Percentiles rank a stretch among this genome's conserved stretches.
Conservation (phyloP, 805 yeast genomes). For the Myxozyma vanderwaltii region DNA sequence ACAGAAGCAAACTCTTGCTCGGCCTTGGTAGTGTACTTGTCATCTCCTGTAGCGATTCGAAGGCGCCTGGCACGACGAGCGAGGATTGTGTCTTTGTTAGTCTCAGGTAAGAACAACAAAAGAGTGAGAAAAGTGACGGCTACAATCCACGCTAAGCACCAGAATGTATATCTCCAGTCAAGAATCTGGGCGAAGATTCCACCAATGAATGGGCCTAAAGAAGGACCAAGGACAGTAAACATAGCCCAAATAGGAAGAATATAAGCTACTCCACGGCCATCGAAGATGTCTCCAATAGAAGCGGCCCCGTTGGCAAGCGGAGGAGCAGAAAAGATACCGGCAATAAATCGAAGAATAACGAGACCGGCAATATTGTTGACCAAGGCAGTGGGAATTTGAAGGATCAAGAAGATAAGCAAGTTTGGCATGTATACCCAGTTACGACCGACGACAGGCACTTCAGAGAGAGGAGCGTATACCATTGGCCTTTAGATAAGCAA, state of each 20-base stretch:
- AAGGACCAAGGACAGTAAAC: slow-evolving; percentile 57
- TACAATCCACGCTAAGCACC: slow-evolving; percentile 42
- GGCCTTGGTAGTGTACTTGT: slow-evolving; percentile 47
- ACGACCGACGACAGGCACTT: slow-evolving; percentile 57
- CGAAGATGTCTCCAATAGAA: slow-evolving; percentile 30
- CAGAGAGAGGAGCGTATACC: slow-evolving; percentile 61
- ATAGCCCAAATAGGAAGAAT: slow-evolving; percentile 57
- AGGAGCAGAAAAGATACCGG: slow-evolving; percentile 63
- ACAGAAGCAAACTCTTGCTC: slow-evolving; percentile 10
- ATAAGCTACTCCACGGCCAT: slow-evolving; percentile 49
- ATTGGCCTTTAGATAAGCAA: slow-evolving; percentile 63
- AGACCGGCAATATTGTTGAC: slow-evolving; percentile 54
- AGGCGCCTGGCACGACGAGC: slow-evolving; percentile 54
- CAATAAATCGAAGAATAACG: slow-evolving; percentile 52
- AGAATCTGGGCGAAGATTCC: slow-evolving; percentile 49
- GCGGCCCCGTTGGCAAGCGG: slow-evolving; percentile 60
- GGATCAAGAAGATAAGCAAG: slow-evolving; percentile 50
- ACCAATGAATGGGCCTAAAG: slow-evolving; percentile 59
- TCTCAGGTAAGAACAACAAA: slow-evolving; percentile 54
- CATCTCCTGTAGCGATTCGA: slow-evolving; percentile 52
- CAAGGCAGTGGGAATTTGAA: slow-evolving; percentile 60
- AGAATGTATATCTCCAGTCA: slow-evolving; percentile 50
- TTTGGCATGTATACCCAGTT: slow-evolving; percentile 53
- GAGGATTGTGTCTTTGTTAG: slow-evolving; percentile 51
- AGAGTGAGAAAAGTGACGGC: slow-evolving; percentile 46